A percentile compares a stretch with the other conserved stretches of the same genome.
phyloP scores from a whole-genome alignment of 2,329 filamentous ascomycete genomes.

The Nigrograna mackinnonii region DNA sequence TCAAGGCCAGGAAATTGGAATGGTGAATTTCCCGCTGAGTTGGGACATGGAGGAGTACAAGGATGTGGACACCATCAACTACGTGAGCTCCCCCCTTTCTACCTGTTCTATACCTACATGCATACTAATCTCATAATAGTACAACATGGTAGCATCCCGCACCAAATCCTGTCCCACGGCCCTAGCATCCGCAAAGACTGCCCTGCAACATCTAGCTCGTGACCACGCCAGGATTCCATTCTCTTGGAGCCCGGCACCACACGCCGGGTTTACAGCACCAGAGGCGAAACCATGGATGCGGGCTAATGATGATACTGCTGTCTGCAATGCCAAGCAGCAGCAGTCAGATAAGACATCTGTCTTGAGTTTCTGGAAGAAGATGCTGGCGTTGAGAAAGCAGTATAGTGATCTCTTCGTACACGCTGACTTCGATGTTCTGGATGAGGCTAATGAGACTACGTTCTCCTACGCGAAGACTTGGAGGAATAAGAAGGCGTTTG shows the following conservation, averaged over 20 bases:
- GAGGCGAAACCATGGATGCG: slow-evolving; percentile 62
- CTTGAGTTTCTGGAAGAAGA: slow-evolving; percentile 64
- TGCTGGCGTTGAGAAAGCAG: slow-evolving; percentile 58
- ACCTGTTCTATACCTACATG: not conserved
- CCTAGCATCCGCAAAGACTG: slow-evolving; percentile 52
- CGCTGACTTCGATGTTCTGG: slow-evolving; percentile 60
- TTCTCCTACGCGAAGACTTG: slow-evolving; percentile 53
- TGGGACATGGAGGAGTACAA: slow-evolving; percentile 54
- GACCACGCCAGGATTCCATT: slow-evolving; percentile 72
- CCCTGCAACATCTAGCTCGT: slow-evolving; percentile 63
- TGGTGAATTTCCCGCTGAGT: slow-evolving; percentile 50
- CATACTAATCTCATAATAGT: slow-evolving; percentile 22
- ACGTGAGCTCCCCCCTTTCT: slow-evolving; percentile 20
- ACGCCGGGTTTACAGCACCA: slow-evolving; percentile 61
- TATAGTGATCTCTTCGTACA: slow-evolving; percentile 64
- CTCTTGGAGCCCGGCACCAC: slow-evolving; percentile 62
- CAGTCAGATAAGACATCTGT: slow-evolving; percentile 48
- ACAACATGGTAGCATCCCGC: slow-evolving; percentile 36
- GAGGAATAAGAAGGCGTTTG: slow-evolving; percentile 29
- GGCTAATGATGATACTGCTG: slow-evolving; percentile 56
- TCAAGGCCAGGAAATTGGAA: slow-evolving; percentile 56
- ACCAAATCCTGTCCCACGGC: slow-evolving; percentile 32
- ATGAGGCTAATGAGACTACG: slow-evolving; percentile 57
- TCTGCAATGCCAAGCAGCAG: slow-evolving; percentile 63
- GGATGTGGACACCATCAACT: slow-evolving; percentile 60